Evolutionary conservation across 371 early-diverging fungal species (phyloP).

Genomic region (Mortierella sp.): DNA sequence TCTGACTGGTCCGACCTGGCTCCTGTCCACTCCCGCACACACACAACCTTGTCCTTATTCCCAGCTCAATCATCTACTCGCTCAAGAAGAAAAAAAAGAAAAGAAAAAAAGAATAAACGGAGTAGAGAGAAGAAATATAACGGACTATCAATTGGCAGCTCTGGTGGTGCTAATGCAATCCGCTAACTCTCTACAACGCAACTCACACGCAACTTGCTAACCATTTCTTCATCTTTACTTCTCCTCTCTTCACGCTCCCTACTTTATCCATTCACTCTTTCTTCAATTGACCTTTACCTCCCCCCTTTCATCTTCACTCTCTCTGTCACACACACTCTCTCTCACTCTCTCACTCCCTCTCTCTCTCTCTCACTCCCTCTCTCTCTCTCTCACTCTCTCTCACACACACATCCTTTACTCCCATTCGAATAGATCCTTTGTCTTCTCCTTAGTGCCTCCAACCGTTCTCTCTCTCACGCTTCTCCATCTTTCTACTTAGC

Average conservation of each 20-base stretch:
- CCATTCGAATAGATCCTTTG: conserved; percentile 3
- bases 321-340: neutral
- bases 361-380: conserved; percentile 4
- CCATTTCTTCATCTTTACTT: neutral
- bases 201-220: neutral
- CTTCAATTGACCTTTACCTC: neutral
- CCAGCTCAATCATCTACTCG: neutral
- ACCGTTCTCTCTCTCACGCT: neutral
- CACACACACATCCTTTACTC: neutral
- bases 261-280: neutral
- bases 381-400: conserved; percentile 6
- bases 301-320: neutral
- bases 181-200: neutral
- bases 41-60: neutral
- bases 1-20: neutral
- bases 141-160: neutral
- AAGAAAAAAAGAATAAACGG: neutral
- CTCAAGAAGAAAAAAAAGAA: neutral
- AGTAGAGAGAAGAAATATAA: neutral
- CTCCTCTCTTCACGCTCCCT: neutral
- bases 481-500: neutral
- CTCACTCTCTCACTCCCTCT: conserved; percentile 1
- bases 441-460: neutral
- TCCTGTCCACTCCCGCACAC: neutral
- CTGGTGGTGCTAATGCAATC: neutral